Evolutionary conservation across 2,329 filamentous ascomycete genomes (phyloP).

Genomic region (Coniochaeta sp.): DNA sequence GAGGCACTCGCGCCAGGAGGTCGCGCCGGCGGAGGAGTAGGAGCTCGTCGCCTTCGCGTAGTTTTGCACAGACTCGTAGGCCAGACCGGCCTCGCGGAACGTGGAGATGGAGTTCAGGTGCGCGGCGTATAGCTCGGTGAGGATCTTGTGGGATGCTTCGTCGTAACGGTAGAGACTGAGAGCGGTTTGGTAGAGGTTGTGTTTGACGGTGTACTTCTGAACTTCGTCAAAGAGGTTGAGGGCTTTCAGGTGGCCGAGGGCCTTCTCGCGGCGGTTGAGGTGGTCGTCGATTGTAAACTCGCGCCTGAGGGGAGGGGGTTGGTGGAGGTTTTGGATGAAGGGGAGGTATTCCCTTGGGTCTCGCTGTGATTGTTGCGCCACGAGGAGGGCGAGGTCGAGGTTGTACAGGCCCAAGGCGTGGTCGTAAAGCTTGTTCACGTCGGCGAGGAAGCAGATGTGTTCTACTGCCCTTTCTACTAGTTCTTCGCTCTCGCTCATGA

Average conservation of each 20-base stretch:
- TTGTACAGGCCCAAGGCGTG: constrained; percentile 87
- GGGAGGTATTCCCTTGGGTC: constrained; percentile 94
- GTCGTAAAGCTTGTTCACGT: constrained; percentile 87
- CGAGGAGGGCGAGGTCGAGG: constrained; percentile 78
- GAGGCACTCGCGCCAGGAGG: constrained; percentile 85
- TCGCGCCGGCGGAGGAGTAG: constrained; percentile 71
- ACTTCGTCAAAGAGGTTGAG: constrained; percentile 72
- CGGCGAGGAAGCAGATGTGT: constrained; percentile 95
- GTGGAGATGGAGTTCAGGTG: constrained; percentile 68
- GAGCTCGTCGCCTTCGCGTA: constrained; percentile 69
- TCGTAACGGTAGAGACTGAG: constrained; percentile 83
- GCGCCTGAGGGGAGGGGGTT: constrained; percentile 62
- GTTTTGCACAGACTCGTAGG: constrained; percentile 79
- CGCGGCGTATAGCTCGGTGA: constrained; percentile 74
- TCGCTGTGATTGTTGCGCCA: constrained; percentile 93
- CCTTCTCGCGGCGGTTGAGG: constrained; percentile 69
- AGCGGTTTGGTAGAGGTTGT: constrained; percentile 71
- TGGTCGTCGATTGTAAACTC: constrained; percentile 86
- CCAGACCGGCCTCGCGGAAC: constrained; percentile 80
- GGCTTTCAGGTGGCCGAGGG: constrained; percentile 67
- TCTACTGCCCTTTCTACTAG: constrained; percentile 85
- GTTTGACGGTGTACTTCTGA: constrained; percentile 68
- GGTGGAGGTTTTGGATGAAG: constrained; percentile 82
- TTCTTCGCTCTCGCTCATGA: constrained; percentile 61
- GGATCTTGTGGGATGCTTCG: constrained; percentile 51